phyloP scores from a whole-genome alignment of 352 stramenopile genomes.

The Globisporangium heterothallicum region DNA sequence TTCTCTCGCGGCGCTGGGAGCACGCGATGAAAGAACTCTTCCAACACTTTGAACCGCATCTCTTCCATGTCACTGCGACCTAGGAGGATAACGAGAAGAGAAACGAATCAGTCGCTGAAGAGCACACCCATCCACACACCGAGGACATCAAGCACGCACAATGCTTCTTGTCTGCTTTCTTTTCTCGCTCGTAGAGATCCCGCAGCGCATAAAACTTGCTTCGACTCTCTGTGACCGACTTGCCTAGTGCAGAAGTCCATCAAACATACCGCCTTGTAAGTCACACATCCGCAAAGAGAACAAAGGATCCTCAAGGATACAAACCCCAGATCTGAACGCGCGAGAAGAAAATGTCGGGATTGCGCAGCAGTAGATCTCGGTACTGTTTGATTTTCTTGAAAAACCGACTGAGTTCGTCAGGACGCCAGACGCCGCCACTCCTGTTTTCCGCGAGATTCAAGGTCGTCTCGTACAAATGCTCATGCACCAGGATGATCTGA shows the following conservation, averaged over 20 bases:
- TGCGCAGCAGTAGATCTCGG: conserved; percentile 28
- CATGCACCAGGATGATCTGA: conserved; percentile 42
- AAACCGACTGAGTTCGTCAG: conserved; percentile 57
- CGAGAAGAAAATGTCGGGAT: conserved; percentile 54
- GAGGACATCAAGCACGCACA: not conserved
- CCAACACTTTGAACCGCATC: conserved; percentile 33
- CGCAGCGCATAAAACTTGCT: conserved; percentile 73
- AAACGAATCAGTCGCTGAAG: too few species aligned
- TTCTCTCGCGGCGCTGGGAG: conserved; percentile 21
- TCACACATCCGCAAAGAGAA: not conserved
- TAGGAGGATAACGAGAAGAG: too few species aligned
- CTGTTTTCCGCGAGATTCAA: conserved; percentile 50
- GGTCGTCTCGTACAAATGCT: conserved; percentile 73
- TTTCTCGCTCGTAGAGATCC: conserved; percentile 56
- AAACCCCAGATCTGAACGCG: conserved; percentile 61
- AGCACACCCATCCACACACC: too few species aligned
- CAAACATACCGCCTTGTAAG: not conserved
- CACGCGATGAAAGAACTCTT: conserved; percentile 47
- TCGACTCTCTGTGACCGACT: conserved; percentile 51
- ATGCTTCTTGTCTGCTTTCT: conserved; percentile 9
- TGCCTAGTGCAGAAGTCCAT: conserved; percentile 25
- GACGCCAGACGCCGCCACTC: conserved; percentile 51
- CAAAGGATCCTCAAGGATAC: conserved; percentile 1
- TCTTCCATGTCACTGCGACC: conserved; percentile 17
- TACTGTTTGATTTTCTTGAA: conserved; percentile 61